Conservation (phyloP, 495 filamentous ascomycete species). For the Pseudoneurospora amorphoporcata region DNA sequence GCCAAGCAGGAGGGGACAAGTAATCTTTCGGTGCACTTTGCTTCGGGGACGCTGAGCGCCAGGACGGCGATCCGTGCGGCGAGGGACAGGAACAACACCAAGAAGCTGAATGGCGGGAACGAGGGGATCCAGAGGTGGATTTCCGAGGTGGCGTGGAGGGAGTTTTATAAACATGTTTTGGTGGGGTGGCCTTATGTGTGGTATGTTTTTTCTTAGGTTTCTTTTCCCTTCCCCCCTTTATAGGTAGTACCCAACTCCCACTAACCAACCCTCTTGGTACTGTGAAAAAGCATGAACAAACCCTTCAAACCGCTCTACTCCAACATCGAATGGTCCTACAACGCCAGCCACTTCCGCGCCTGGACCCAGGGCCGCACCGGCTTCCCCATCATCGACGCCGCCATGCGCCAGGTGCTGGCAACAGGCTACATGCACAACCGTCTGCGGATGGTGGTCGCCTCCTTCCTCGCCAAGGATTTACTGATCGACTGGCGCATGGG, state of each 20-base stretch:
- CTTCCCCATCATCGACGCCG: conserved; percentile 81
- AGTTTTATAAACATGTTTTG: conserved; percentile 87
- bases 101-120: conserved; percentile 58
- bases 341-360: conserved; percentile 51
- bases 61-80: conserved; percentile 63
- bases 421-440: conserved; percentile 87
- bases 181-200: conserved; percentile 83
- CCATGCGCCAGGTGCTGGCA: conserved; percentile 70
- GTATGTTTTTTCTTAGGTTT: conserved; percentile 30
- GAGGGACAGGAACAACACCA: conserved; percentile 54
- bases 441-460: conserved; percentile 77
- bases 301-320: conserved; percentile 84
- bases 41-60: conserved; percentile 65
- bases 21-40: conserved; percentile 68
- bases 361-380: conserved; percentile 77
- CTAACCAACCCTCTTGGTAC: too few relatives aligned
- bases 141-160: conserved; percentile 80
- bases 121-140: conserved; percentile 69
- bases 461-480: conserved; percentile 79
- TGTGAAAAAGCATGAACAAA: conserved; percentile 81
- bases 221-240: neutral
- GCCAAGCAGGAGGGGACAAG: conserved; percentile 50
- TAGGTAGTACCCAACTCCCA: neutral
- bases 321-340: conserved; percentile 74
- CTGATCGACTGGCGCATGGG: conserved; percentile 86